Conservation (phyloP, 495 filamentous ascomycete genomes). For the Lichenothelia convexa region DNA sequence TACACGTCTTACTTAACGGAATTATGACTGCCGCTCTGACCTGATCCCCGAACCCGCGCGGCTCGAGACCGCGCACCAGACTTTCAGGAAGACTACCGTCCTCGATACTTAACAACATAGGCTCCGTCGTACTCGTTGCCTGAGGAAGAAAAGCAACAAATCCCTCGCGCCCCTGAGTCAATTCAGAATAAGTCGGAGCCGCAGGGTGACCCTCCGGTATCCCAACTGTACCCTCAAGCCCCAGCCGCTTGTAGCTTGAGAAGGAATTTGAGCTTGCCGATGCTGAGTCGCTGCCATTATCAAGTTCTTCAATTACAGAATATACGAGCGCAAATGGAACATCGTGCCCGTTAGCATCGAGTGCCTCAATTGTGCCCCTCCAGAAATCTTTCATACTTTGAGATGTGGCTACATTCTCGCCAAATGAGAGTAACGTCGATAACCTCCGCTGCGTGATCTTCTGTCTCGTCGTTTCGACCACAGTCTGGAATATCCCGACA, state of each 20-base stretch:
- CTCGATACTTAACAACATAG: background rate
- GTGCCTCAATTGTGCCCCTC: conserved; percentile 1
- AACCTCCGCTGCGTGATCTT: conserved; percentile 4
- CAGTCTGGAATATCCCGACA: conserved; percentile 4
- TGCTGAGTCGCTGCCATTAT: background rate
- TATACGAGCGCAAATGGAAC: conserved; percentile 8
- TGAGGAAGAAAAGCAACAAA: background rate
- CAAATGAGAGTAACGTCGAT: conserved; percentile 3
- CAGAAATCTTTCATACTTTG: conserved; percentile 6
- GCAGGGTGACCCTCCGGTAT: conserved; percentile 1
- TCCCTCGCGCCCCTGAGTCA: background rate
- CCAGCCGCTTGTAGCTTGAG: too few relatives aligned
- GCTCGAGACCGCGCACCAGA: background rate
- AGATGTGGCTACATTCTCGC: conserved; percentile 2
- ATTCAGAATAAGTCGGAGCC: background rate
- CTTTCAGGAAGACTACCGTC: background rate
- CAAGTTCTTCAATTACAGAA: background rate
- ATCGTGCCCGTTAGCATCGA: conserved; percentile 6
- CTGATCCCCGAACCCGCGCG: background rate
- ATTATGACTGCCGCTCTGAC: background rate
- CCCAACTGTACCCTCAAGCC: conserved; percentile 5
- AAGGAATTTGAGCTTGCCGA: too few relatives aligned
- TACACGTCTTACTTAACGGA: background rate
- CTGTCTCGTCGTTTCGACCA: conserved; percentile 8
- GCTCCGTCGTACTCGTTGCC: background rate